Evolutionary conservation across 768 basidiomycete species (phyloP).

Genomic region (Tulasnella calospora): DNA sequence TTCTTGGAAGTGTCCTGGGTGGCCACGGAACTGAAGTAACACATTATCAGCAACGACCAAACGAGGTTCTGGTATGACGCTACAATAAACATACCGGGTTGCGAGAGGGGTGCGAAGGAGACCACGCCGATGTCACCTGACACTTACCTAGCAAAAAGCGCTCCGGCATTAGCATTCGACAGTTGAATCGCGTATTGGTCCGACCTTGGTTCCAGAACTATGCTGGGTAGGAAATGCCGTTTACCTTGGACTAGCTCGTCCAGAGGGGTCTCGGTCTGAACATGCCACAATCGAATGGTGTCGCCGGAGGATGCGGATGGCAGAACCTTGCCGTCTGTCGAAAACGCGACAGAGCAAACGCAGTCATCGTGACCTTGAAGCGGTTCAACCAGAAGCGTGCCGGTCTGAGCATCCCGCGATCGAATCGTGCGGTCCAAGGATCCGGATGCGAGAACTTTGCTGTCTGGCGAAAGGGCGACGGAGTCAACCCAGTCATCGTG

Average conservation of each 20-base stretch:
- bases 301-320: not conserved
- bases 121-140: too few relatives aligned
- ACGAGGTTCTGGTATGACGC: too few relatives aligned
- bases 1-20: too few relatives aligned
- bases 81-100: not conserved
- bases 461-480: too few relatives aligned
- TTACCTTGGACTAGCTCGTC: not conserved
- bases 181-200: too few relatives aligned
- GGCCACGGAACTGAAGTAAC: too few relatives aligned
- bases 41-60: too few relatives aligned
- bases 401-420: not conserved
- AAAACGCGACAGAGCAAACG: not conserved
- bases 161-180: too few relatives aligned
- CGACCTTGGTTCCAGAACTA: too few relatives aligned
- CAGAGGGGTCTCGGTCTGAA: not conserved
- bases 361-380: not conserved
- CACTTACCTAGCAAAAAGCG: too few relatives aligned
- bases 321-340: not conserved
- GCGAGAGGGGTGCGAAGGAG: not conserved
- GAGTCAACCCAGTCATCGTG: too few relatives aligned
- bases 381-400: not conserved
- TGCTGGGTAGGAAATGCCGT: too few relatives aligned
- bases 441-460: not conserved
- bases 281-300: not conserved
- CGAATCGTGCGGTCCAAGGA: not conserved